Conservation (phyloP, 257 asterid species). For the Fraxinus pennsylvanica region DNA sequence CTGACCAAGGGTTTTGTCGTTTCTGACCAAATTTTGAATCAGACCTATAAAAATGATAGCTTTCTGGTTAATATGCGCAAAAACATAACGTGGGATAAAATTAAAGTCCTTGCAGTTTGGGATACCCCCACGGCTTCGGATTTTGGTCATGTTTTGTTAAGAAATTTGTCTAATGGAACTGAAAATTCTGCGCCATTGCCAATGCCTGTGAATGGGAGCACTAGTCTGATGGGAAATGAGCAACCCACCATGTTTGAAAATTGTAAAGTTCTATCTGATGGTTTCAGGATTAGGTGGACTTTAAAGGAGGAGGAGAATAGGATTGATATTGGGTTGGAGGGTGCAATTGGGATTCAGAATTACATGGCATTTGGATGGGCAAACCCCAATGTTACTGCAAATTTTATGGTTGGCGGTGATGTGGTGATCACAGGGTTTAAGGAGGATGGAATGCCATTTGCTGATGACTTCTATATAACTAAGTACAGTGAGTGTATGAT, state of each 20-base stretch:
- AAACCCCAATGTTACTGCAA: conserved; percentile 55
- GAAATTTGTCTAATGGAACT: conserved; percentile 29
- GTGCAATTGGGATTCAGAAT: conserved; percentile 58
- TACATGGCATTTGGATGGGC: conserved; percentile 99
- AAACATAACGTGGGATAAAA: conserved; percentile 81
- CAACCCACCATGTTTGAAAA: conserved; percentile 67
- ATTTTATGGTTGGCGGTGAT: conserved; percentile 87
- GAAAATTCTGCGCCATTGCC: conserved; percentile 5
- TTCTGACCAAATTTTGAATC: conserved; percentile 66
- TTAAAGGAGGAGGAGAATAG: conserved; percentile 42
- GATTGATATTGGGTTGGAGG: conserved; percentile 87
- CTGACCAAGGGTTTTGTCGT: conserved; percentile 71
- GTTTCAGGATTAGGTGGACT: conserved; percentile 81
- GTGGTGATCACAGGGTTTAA: conserved; percentile 78
- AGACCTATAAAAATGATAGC: conserved; percentile 65
- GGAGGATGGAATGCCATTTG: conserved; percentile 73
- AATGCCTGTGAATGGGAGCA: conserved; percentile 20
- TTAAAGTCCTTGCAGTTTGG: conserved; percentile 76
- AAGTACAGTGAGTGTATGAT: conserved; percentile 75
- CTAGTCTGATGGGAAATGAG: conserved; percentile 18
- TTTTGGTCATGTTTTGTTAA: conserved; percentile 75
- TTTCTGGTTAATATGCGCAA: conserved; percentile 58
- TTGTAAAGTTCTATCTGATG: conserved; percentile 66
- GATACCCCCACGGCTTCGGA: conserved; percentile 84
- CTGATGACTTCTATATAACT: conserved; percentile 80